Evolutionary conservation across 2,329 filamentous ascomycete species (phyloP).

Genomic region (Penicillium fuscoglaucum): DNA sequence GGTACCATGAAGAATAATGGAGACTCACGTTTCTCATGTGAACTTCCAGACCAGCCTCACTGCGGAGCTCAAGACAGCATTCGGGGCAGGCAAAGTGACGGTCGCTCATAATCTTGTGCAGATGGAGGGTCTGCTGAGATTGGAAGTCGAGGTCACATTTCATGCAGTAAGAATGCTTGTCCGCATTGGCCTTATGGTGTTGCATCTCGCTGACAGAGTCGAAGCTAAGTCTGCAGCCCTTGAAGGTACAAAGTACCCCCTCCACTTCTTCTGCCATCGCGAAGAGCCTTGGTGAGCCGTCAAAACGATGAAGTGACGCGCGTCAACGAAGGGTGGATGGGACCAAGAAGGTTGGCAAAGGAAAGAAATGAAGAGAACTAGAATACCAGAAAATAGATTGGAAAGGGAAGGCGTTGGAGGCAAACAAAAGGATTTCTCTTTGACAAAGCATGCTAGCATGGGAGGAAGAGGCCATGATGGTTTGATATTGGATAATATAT

Average conservation of each 20-base stretch:
- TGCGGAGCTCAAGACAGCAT: slow-evolving; percentile 59
- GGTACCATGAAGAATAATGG: not conserved
- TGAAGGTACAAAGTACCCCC: slow-evolving; percentile 48
- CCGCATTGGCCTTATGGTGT: slow-evolving; percentile 51
- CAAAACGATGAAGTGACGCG: not conserved
- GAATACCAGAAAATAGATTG: not conserved
- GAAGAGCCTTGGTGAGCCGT: not conserved
- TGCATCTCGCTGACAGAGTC: slow-evolving; percentile 48
- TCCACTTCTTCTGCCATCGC: not conserved
- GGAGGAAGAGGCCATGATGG: not conserved
- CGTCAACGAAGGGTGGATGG: not conserved
- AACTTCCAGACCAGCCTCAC: slow-evolving; percentile 50
- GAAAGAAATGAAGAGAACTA: not conserved
- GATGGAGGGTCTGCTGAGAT: slow-evolving; percentile 45
- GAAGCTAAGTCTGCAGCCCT: slow-evolving; percentile 50
- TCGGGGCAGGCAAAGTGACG: slow-evolving; percentile 57
- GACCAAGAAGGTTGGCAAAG: not conserved
- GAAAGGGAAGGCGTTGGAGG: not conserved
- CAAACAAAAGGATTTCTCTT: not conserved
- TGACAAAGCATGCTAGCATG: not conserved
- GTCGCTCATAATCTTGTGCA: slow-evolving; percentile 51
- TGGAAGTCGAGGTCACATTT: slow-evolving; percentile 49
- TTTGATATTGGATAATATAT: not conserved
- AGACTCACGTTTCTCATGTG: slow-evolving; percentile 54
- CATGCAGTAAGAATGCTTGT: slow-evolving; percentile 43